Conservation (phyloP, 495 filamentous ascomycete genomes). For the Penicillium goetzii region DNA sequence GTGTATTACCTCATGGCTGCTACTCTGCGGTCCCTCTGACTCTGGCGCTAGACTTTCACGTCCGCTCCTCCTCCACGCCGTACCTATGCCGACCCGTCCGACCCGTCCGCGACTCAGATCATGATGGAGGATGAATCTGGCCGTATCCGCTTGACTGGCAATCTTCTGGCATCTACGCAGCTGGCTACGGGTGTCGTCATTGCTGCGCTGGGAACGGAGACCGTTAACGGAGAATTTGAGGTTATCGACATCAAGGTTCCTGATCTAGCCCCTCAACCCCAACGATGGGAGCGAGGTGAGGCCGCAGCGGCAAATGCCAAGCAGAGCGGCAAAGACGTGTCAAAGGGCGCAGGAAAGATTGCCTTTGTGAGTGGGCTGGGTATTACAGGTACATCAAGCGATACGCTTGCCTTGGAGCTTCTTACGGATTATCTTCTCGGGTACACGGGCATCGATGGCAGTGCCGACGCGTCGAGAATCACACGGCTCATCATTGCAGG, state of each 20-base stretch:
- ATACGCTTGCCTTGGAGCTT: conserved; percentile 73
- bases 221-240: conserved; percentile 87
- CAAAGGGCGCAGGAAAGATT: conserved; percentile 64
- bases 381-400: conserved; percentile 73
- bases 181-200: conserved; percentile 91
- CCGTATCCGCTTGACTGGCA: conserved; percentile 78
- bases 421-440: conserved; percentile 87
- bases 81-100: conserved; percentile 65
- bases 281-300: conserved; percentile 69
- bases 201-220: conserved; percentile 91
- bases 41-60: conserved; percentile 70
- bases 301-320: conserved; percentile 22
- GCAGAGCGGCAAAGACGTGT: conserved; percentile 26
- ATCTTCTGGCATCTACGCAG: conserved; percentile 61
- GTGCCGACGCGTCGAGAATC: conserved; percentile 68
- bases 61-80: conserved; percentile 76
- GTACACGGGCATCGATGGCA: conserved; percentile 64
- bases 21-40: not conserved
- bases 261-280: conserved; percentile 79
- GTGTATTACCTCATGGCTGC: conserved; percentile 31
- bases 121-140: conserved; percentile 98
- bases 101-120: conserved; percentile 57
- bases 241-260: conserved; percentile 87
- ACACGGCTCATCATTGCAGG: conserved; percentile 88
- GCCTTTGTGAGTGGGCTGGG: conserved; percentile 88